Evolutionary conservation across 2,329 filamentous ascomycete genomes (phyloP), one percentile per base, ranked within the genome.

Genomic region (Chrysoporthe deuterocubensis): DNA sequence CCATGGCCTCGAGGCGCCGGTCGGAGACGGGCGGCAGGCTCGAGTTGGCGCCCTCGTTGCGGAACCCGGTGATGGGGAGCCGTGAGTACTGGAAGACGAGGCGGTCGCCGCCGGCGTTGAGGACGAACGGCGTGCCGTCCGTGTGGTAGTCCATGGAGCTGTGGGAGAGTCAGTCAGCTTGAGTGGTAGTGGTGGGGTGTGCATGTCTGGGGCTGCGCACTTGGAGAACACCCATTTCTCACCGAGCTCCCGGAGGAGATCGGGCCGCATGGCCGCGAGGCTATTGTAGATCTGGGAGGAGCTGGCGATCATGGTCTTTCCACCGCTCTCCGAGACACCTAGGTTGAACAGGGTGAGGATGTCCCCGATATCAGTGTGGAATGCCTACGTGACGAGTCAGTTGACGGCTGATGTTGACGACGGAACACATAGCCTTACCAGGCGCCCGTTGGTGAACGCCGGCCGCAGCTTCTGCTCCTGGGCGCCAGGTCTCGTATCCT

Each of bases 91-190:
- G 50, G 13, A 54, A 54, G 11, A 54, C 21, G 50, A 54, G 50
- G 50, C 50, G 50, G 50, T 54, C 50, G 14, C 50, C 50, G 6
- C 11, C 16, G 50, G 50, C 50, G 13, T 54, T 54, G 11, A 54
- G 50, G 26, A 32, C 21, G 11, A 54, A 13, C 14, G 50, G 50
- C 32, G 50, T 54, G 13, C 50, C 50, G 13, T 54, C 50, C 16
- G 50, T 34, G 26, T 54, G 50, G 50, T 54, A 54, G 21, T 54
- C 50, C 50, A 54, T 32, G 26, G 50, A 54, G 21, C 50, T 54
- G 11, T 32, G 26, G 26, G 50, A 54, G 13, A 26, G 21, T 32
- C 11, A 26, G 21, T 32, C 11, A 34, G 26, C 26, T n/a, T 21
- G n/a, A 2, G 3, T 50, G 46, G 16, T 18, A 4, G n/a, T 21